Evolutionary conservation across 106 monocot genomes (phyloP).

Genomic region (Phalaenopsis aphrodite): DNA sequence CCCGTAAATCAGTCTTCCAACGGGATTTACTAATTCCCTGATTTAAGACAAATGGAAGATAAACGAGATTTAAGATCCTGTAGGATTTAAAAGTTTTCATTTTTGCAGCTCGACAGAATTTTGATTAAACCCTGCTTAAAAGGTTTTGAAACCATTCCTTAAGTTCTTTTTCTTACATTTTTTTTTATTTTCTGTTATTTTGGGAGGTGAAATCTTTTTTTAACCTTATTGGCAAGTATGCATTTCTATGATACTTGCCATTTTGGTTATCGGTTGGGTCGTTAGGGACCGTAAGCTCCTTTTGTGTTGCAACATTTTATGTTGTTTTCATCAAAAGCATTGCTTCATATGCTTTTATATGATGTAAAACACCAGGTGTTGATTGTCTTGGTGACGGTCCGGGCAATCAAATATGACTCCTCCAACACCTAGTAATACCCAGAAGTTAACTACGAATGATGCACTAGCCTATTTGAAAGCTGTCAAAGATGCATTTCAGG

Average conservation of each 20-base stretch:
- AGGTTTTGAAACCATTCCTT: background rate
- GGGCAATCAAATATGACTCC: conserved; percentile 36
- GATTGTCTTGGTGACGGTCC: conserved; percentile 27
- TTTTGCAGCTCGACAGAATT: too few relatives aligned
- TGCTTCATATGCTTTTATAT: conserved; percentile 1
- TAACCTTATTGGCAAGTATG: background rate
- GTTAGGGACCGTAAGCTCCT: too few relatives aligned
- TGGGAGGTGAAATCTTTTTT: background rate
- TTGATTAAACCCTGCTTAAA: too few relatives aligned
- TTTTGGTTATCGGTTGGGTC: too few relatives aligned
- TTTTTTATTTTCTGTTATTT: background rate
- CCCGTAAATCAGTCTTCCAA: too few relatives aligned
- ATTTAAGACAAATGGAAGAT: too few relatives aligned
- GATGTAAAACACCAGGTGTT: conserved; percentile 12
- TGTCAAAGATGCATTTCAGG: conserved; percentile 67
- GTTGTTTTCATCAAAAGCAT: background rate
- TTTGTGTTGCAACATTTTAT: background rate
- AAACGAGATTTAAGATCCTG: too few relatives aligned
- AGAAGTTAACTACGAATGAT: conserved; percentile 69
- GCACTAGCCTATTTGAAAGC: conserved; percentile 30
- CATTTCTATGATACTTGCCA: background rate
- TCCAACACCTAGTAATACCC: conserved; percentile 16
- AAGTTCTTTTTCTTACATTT: background rate
- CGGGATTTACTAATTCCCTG: too few relatives aligned
- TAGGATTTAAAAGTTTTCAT: too few relatives aligned